Evolutionary conservation across 345 rosid species (phyloP).

Genomic region (Crucihimalaya himalaica): DNA sequence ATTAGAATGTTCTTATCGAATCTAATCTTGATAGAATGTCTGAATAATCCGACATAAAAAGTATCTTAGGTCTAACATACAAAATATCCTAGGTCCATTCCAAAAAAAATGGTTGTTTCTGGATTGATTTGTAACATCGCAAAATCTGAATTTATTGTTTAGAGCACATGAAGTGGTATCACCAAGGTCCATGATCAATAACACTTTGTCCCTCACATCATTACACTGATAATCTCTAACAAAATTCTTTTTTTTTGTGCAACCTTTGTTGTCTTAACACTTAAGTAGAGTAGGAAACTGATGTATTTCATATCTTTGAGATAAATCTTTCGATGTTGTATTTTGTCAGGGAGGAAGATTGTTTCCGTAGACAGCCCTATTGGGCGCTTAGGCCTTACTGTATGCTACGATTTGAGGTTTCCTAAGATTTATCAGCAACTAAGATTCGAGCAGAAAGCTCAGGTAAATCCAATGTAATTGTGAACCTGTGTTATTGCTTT

Average conservation of each 20-base stretch:
- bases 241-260: background rate
- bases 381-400: constrained; percentile 84
- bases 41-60: background rate
- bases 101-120: background rate
- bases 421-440: constrained; percentile 89
- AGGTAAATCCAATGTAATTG: constrained; percentile 44
- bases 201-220: background rate
- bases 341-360: constrained; percentile 61
- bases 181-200: background rate
- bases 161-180: background rate
- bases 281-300: background rate
- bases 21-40: background rate
- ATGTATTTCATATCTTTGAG: background rate
- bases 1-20: background rate
- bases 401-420: constrained; percentile 92
- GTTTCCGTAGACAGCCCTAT: constrained; percentile 77
- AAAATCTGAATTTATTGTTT: background rate
- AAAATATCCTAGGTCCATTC: background rate
- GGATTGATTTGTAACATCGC: background rate
- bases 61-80: background rate
- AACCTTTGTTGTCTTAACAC: background rate
- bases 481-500: background rate
- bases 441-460: constrained; percentile 73
- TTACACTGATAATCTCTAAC: background rate
- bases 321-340: constrained; percentile 1